Evolutionary conservation across 768 basidiomycete species (phyloP), one percentile per base, ranked within the genome.

Genomic region (Russula griseocarnosa): DNA sequence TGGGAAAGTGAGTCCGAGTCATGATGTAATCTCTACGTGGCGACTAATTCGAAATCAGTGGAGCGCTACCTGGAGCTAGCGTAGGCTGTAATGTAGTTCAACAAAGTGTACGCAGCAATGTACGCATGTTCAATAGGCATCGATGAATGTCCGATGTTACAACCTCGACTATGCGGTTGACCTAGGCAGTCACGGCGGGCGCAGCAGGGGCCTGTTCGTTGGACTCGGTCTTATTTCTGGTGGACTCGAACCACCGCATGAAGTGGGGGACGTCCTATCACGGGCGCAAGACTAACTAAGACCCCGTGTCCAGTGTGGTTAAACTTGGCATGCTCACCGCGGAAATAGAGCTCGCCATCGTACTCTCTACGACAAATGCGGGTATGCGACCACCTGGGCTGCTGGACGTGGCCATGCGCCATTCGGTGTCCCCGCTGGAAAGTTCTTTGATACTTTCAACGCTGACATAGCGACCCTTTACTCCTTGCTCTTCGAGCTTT

Each of bases 51-150:
- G 8, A 24, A n/a, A 66, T 9, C 61, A 92, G 90, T 92, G 69
- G 90, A 92, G 70, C 83, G 91, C 62, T 93, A 93, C 72, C 79
- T 93, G n/a, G 91, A 93, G 69, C 81, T 93, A 53, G 90, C 85
- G 49, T 93, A 70, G 70, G 20, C n/a, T 38, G 16, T 49, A 18
- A 18, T 3, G 38, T 42, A 18, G 34, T 40, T n/a, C 13, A 57
- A 22, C 34, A 36, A 34, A 9, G 32, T 34, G 32, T 34, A 11
- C 24, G 24, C 42, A 66, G n/a, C 28, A 50, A 9, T 26, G 32
- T 42, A 44, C 6, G 38, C 47, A 50, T 34, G 22, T 44, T 26
- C 3, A 38, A 32, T 13, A 38, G 55, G 18, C 18, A 32, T 28
- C 2, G 14, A 47, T 55, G 3, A 10, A 26, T 22, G n/a, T 53